Percentiles rank a stretch among this genome's conserved stretches.
Evolutionary conservation across 805 yeast species (phyloP).

Genomic region (Pichia heedii): DNA sequence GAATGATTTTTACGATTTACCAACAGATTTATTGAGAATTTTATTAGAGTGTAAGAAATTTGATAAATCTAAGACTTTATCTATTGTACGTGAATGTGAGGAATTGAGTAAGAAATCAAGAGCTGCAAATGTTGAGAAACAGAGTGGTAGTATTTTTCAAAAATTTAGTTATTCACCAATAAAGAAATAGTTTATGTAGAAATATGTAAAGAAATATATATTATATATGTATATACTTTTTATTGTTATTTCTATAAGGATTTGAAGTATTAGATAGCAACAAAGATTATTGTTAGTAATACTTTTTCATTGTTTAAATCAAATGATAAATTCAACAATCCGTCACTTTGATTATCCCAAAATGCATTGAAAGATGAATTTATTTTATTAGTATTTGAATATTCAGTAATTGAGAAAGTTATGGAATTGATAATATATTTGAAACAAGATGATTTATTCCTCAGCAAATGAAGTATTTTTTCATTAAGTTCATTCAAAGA

Average conservation of each 20-base stretch:
- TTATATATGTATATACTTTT: not conserved
- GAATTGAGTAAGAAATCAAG: slow-evolving; percentile 7
- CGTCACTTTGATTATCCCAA: slow-evolving; percentile 53
- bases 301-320: slow-evolving; percentile 10
- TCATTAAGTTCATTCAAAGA: not conserved
- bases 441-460: slow-evolving; percentile 39
- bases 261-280: not conserved
- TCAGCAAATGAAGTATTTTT: not conserved
- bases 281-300: not conserved
- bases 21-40: slow-evolving; percentile 58
- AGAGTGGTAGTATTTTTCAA: slow-evolving; percentile 2
- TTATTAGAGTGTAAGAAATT: slow-evolving; percentile 41
- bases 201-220: not conserved
- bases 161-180: slow-evolving; percentile 10
- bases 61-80: slow-evolving; percentile 10
- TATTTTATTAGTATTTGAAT: slow-evolving; percentile 20
- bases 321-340: slow-evolving; percentile 33
- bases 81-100: slow-evolving; percentile 20
- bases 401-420: slow-evolving; percentile 20
- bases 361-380: slow-evolving; percentile 40
- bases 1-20: slow-evolving; percentile 65
- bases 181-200: not conserved
- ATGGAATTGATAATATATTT: slow-evolving; percentile 46
- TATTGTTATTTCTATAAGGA: too few relatives aligned
- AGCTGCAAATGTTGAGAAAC: slow-evolving; percentile 1